Conservation (phyloP, 768 basidiomycete genomes). For the Mycena olivaceomarginata region DNA sequence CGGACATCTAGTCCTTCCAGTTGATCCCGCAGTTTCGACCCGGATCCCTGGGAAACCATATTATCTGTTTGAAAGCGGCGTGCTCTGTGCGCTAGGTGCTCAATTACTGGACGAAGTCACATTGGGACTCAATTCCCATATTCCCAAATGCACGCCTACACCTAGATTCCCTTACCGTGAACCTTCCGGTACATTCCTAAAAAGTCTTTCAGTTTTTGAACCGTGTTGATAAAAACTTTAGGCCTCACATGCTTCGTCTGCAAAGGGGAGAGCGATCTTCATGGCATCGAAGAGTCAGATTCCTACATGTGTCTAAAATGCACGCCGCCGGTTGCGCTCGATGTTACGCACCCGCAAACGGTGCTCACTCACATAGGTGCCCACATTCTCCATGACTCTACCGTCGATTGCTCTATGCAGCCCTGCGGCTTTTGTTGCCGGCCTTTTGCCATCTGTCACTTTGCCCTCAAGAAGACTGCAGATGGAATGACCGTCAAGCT, state of each 20-base stretch:
- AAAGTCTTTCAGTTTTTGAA: too few relatives aligned
- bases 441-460: background rate
- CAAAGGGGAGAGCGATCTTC: background rate
- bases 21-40: slow-evolving; percentile 49
- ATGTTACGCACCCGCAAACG: slow-evolving; percentile 42
- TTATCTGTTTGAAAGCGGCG: slow-evolving; percentile 50
- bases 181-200: too few relatives aligned
- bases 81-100: slow-evolving; percentile 45
- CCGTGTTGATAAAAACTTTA: background rate
- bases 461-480: slow-evolving; percentile 6
- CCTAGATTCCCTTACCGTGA: slow-evolving; percentile 12
- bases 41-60: slow-evolving; percentile 28
- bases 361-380: slow-evolving; percentile 52
- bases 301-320: slow-evolving; percentile 1
- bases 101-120: slow-evolving; percentile 46
- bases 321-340: background rate
- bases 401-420: slow-evolving; percentile 23
- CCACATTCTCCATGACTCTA: slow-evolving; percentile 52
- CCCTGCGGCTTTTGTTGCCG: slow-evolving; percentile 53
- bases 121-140: slow-evolving; percentile 18
- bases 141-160: slow-evolving; percentile 4
- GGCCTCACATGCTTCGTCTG: slow-evolving; percentile 21
- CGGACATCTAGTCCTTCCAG: slow-evolving; percentile 47
- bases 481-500: background rate
- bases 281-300: background rate